Conservation (phyloP, 1,139 yeast genomes). For the Taphrina confusa region DNA sequence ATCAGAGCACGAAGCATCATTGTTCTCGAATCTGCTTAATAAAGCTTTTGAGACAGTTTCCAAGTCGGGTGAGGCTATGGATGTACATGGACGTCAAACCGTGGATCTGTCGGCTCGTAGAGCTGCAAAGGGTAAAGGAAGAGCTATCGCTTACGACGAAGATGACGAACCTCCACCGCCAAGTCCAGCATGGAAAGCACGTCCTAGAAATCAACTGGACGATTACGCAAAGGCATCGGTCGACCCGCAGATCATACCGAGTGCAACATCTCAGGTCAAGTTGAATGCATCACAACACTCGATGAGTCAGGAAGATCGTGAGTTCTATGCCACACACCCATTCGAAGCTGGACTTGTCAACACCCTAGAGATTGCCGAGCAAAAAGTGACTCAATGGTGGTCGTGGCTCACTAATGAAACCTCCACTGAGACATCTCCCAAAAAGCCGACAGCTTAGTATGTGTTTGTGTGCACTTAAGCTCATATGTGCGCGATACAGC, state of each 20-base stretch:
- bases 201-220: not conserved
- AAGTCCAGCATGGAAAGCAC: not conserved
- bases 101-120: not conserved
- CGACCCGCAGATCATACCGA: not conserved
- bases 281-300: not conserved
- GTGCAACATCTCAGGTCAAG: not conserved
- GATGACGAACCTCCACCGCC: not conserved
- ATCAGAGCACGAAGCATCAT: not conserved
- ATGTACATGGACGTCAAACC: not conserved
- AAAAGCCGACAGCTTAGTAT: slow-evolving; percentile 1
- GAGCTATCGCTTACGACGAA: slow-evolving; percentile 9
- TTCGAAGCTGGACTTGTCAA: slow-evolving; percentile 12
- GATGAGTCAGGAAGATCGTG: not conserved
- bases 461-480: too few species aligned
- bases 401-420: slow-evolving; percentile 7
- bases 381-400: slow-evolving; percentile 6
- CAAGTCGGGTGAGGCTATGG: slow-evolving; percentile 19
- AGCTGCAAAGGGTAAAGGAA: slow-evolving; percentile 12
- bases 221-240: not conserved
- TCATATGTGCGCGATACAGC: not conserved
- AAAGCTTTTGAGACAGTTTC: slow-evolving; percentile 24
- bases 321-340: slow-evolving; percentile 3
- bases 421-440: not conserved
- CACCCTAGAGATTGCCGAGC: slow-evolving; percentile 14
- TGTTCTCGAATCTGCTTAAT: slow-evolving; percentile 8